A percentile compares a stretch with the other conserved stretches of the same genome.
Evolutionary conservation across 495 filamentous ascomycete species (phyloP).

Genomic region (Penicillium roqueforti): DNA sequence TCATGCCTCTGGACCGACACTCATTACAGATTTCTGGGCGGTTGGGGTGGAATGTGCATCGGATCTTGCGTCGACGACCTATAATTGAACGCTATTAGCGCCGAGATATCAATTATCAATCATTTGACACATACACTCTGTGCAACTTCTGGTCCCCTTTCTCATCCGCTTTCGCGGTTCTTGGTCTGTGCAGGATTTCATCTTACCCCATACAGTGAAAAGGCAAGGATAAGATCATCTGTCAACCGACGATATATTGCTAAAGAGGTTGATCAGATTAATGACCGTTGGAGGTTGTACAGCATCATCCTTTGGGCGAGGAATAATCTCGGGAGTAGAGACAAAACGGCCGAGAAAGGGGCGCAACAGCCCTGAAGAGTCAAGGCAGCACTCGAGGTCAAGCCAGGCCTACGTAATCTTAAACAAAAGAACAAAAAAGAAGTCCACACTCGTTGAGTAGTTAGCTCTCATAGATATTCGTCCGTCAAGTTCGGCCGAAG

Average conservation of each 20-base stretch:
- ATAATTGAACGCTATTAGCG: not conserved
- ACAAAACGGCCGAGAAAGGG: not conserved
- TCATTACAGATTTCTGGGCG: conserved; percentile 33
- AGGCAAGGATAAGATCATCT: not conserved
- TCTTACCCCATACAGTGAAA: not conserved
- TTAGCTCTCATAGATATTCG: conserved; percentile 8
- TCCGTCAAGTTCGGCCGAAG: conserved; percentile 27
- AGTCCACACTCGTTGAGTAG: not conserved
- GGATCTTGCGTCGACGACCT: conserved; percentile 42
- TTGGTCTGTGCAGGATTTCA: conserved; percentile 20
- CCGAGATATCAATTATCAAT: not conserved
- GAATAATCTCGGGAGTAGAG: not conserved
- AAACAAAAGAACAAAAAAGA: not conserved
- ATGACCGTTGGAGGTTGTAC: not conserved
- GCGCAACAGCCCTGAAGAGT: not conserved
- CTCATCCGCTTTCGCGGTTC: conserved; percentile 38
- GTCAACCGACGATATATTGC: not conserved
- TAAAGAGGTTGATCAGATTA: not conserved
- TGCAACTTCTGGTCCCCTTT: conserved; percentile 41
- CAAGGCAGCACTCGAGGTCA: not conserved
- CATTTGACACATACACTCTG: conserved; percentile 28
- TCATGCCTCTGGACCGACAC: conserved; percentile 31
- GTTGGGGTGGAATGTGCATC: conserved; percentile 32
- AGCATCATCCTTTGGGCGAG: not conserved
- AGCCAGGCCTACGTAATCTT: not conserved